Conservation (phyloP, 768 basidiomycete genomes). For the Leccinum incarnatum region DNA sequence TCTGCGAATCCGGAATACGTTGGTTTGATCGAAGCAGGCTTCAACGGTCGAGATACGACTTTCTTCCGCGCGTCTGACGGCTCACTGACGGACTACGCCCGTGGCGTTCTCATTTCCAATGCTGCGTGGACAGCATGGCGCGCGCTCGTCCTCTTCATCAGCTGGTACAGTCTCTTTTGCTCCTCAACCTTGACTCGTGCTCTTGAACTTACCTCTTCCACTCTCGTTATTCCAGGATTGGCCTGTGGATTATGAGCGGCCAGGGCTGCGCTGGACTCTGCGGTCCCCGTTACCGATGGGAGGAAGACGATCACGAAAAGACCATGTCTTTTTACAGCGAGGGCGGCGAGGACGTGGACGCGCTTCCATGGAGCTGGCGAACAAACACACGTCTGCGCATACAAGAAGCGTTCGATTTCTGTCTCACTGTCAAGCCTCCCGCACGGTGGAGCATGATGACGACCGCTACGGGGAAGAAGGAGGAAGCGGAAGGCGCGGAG, state of each 20-base stretch:
- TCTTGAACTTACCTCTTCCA: background rate
- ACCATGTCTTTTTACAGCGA: constrained; percentile 50
- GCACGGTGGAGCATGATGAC: constrained; percentile 35
- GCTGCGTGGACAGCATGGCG: constrained; percentile 82
- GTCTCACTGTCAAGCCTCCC: constrained; percentile 46
- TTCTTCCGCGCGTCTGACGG: constrained; percentile 69
- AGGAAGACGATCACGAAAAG: constrained; percentile 73
- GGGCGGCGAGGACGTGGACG: constrained; percentile 38
- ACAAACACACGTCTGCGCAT: constrained; percentile 67
- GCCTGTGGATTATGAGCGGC: constrained; percentile 76
- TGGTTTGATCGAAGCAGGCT: constrained; percentile 46
- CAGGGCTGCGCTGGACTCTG: constrained; percentile 79
- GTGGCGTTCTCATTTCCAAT: constrained; percentile 78
- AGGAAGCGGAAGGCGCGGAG: constrained; percentile 19
- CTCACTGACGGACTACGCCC: constrained; percentile 69
- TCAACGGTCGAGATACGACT: constrained; percentile 59
- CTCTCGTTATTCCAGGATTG: constrained; percentile 48
- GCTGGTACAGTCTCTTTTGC: constrained; percentile 47
- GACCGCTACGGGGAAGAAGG: constrained; percentile 27
- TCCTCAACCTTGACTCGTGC: background rate
- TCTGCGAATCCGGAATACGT: constrained; percentile 46
- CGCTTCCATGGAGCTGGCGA: constrained; percentile 79
- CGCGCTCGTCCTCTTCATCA: constrained; percentile 59
- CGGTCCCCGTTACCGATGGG: constrained; percentile 82
- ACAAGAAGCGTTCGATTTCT: constrained; percentile 81